Evolutionary conservation across 306 rosid genomes (phyloP).

Genomic region (Prunus mume): DNA sequence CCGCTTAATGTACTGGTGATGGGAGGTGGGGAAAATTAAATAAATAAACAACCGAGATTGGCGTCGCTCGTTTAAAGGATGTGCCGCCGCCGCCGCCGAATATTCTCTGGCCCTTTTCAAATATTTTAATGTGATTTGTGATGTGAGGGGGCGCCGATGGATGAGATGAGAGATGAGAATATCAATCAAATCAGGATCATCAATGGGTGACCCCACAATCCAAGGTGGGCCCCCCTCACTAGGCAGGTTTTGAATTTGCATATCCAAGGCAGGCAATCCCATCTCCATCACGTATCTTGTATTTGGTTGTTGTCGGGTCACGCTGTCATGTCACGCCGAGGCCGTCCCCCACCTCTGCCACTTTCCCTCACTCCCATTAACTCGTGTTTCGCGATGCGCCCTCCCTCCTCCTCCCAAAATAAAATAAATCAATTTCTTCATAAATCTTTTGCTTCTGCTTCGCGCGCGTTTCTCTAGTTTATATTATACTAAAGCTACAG

Average conservation of each 20-base stretch:
- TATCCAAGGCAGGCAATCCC: background rate
- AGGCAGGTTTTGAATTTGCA: too few relatives aligned
- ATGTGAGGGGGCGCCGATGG: too few relatives aligned
- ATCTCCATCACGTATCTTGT: background rate
- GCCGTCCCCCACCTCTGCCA: conserved; percentile 3
- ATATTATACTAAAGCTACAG: too few relatives aligned
- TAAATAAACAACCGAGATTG: too few relatives aligned
- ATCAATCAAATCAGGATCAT: too few relatives aligned
- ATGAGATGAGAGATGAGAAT: too few relatives aligned
- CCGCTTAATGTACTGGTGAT: too few relatives aligned
- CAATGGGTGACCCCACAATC: background rate
- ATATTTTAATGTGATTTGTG: too few relatives aligned
- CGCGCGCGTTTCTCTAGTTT: background rate
- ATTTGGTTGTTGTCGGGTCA: conserved; percentile 42
- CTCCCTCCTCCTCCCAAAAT: background rate
- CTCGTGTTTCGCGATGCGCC: conserved; percentile 59
- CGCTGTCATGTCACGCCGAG: conserved; percentile 6
- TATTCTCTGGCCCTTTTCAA: too few relatives aligned
- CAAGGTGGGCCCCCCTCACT: conserved; percentile 17
- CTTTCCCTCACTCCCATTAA: conserved; percentile 27
- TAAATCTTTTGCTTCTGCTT: background rate
- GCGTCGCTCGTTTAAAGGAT: too few relatives aligned
- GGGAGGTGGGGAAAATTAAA: too few relatives aligned
- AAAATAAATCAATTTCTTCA: background rate
- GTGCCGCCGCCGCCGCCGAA: too few relatives aligned